These are phyloP conservation scores for Panicum virgatum DNA, from an alignment of 202 grass and related monocot genomes.

Conservation along the genomic window DNA sequence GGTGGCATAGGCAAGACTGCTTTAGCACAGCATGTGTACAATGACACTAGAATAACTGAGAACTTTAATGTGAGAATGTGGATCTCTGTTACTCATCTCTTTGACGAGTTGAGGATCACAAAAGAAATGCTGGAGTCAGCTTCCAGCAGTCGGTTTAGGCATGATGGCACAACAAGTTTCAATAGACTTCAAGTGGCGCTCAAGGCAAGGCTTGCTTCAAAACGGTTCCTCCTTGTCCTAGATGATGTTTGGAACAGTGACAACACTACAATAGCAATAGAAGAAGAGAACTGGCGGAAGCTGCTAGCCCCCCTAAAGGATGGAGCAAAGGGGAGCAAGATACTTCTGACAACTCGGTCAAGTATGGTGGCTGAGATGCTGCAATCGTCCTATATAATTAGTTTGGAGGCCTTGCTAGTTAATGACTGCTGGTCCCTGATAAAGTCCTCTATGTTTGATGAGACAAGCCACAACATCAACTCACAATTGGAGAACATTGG, in stretches of 20 bases:
- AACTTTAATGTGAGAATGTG: slow-evolving; percentile 60
- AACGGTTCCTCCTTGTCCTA: slow-evolving; percentile 51
- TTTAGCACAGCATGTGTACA: slow-evolving; percentile 60
- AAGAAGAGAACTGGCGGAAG: slow-evolving; percentile 41
- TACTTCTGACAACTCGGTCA: slow-evolving; percentile 41
- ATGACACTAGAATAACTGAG: slow-evolving; percentile 19
- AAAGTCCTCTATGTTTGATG: slow-evolving; percentile 19
- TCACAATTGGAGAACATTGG: slow-evolving; percentile 39
- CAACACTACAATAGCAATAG: slow-evolving; percentile 8
- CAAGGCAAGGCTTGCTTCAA: slow-evolving; percentile 31
- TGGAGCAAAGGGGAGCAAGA: slow-evolving; percentile 45
- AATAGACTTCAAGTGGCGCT: slow-evolving; percentile 38
- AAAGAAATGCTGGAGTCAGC: slow-evolving; percentile 55
- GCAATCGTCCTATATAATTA: slow-evolving; percentile 15
- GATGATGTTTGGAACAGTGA: slow-evolving; percentile 56
- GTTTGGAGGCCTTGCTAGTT: slow-evolving; percentile 34
- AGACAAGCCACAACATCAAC: background rate
- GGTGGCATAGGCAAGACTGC: slow-evolving; percentile 52
- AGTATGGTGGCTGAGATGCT: slow-evolving; percentile 41
- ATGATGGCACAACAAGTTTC: slow-evolving; percentile 31
- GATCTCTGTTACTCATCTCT: slow-evolving; percentile 51
- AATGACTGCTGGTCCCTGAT: slow-evolving; percentile 44
- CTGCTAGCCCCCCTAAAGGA: slow-evolving; percentile 40
- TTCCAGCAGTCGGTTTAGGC: slow-evolving; percentile 29
- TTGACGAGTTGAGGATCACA: slow-evolving; percentile 33